Conservation (phyloP, 2,329 filamentous ascomycete species). For the Rachicladosporium sp. region DNA sequence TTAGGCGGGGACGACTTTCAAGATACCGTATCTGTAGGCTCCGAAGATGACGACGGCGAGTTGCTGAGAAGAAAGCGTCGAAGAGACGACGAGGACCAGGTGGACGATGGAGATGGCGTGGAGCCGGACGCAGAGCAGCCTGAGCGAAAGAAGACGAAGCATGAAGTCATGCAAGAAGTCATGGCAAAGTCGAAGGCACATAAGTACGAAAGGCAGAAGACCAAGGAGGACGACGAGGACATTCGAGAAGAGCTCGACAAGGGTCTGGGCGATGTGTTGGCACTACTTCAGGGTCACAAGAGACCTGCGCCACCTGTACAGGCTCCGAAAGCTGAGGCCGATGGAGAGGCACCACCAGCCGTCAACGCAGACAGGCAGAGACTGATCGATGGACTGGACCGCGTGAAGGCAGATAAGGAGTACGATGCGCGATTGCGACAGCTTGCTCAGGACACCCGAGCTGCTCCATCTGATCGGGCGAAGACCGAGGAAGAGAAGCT, state of each 20-base stretch:
- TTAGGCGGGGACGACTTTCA: slow-evolving; percentile 63
- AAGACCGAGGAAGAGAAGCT: slow-evolving; percentile 83
- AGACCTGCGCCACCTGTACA: slow-evolving; percentile 24
- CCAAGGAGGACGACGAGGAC: slow-evolving; percentile 88
- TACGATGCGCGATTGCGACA: slow-evolving; percentile 78
- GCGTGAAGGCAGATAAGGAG: slow-evolving; percentile 63
- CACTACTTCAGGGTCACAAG: slow-evolving; percentile 51
- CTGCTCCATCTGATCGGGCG: slow-evolving; percentile 72
- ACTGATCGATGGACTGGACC: slow-evolving; percentile 48
- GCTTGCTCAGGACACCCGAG: slow-evolving; percentile 71
- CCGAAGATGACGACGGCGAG: slow-evolving; percentile 27
- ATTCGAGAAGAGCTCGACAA: slow-evolving; percentile 73
- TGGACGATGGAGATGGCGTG: slow-evolving; percentile 30
- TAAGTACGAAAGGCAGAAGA: slow-evolving; percentile 86
- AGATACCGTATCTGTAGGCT: slow-evolving; percentile 29
- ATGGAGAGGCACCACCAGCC: slow-evolving; percentile 29
- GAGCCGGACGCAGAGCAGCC: slow-evolving; percentile 48
- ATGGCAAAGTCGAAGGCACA: slow-evolving; percentile 94
- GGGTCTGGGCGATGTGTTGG: slow-evolving; percentile 64
- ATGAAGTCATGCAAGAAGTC: slow-evolving; percentile 94
- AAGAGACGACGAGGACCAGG: slow-evolving; percentile 30
- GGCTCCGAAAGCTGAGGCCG: slow-evolving; percentile 5
- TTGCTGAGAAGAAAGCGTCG: slow-evolving; percentile 31
- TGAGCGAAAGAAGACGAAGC: slow-evolving; percentile 65
- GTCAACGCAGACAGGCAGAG: slow-evolving; percentile 52